Evolutionary conservation across 441 rosid genomes (phyloP), one percentile per base, ranked within the genome.

Genomic region (Euphorbia schlechtendalii): DNA sequence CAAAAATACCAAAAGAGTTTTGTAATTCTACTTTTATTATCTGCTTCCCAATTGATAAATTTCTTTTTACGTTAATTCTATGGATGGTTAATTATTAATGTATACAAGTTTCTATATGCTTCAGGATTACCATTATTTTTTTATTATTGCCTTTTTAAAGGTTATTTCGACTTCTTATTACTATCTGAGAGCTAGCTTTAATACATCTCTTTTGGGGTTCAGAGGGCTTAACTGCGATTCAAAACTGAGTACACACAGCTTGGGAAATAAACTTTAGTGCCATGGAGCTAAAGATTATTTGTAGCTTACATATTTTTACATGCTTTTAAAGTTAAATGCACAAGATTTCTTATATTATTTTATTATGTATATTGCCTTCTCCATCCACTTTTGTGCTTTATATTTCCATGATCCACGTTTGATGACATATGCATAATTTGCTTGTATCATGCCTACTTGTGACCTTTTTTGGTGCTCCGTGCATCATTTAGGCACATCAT

Each of bases 301-400:
- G 55, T 51, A 20, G 34, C n/a, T 5, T 25, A 55, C 0, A 10
- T 25, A 24, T 11, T 4, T 25, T 55, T 27, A 20, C 55, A 49
- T 49, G 54, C 54, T 54, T 6, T 25, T 54, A 36, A 55, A n/a
- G 59, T 55, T n/a, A 25, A 55, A 5, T 10, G 0, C 18, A 25
- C 18, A 18, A 55, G 32, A 25, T 55, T 55, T 55, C n/a, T 55
- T 25, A 25, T 14, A 25, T 11, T 55, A 54, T 55, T 25, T 55
- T 24, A 13, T 3, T 12, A 40, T 40, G 45, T 40, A 3, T 40
- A 40, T 40, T 1, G 9, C 11, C 45, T 40, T 40, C 14, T 74
- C 83, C 79, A 69, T 64, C 69, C 79, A 83, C 78, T 74, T 24
- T 27, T 68, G 46, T 71, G 71, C 64, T 18, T 51, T 51, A 51